Conservation (phyloP, 345 rosid genomes). For the Abelmoschus esculentus region DNA sequence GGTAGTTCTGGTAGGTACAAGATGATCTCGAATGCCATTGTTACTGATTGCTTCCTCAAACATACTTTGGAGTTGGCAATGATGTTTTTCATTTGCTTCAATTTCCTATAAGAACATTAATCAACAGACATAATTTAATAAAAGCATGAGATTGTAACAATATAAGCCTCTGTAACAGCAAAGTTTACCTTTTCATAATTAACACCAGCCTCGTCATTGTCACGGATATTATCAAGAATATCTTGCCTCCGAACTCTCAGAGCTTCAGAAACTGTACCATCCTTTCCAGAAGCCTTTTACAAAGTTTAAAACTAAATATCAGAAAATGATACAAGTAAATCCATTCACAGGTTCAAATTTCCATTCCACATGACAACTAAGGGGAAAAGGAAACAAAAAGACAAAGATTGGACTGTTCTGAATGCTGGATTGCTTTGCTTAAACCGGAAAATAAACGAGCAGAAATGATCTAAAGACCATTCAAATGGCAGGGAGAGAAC, state of each 20-base stretch:
- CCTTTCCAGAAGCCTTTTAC: conserved; percentile 52
- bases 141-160: conserved; percentile 6
- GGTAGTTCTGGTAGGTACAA: conserved; percentile 41
- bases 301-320: background rate
- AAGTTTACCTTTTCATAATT: conserved; percentile 63
- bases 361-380: background rate
- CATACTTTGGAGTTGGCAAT: conserved; percentile 71
- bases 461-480: too few relatives aligned
- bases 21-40: conserved; percentile 61
- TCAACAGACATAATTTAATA: background rate
- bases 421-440: too few relatives aligned
- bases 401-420: background rate
- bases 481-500: too few relatives aligned
- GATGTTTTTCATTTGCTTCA: conserved; percentile 73
- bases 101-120: conserved; percentile 50
- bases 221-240: conserved; percentile 93
- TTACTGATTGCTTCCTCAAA: conserved; percentile 75
- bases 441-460: too few relatives aligned
- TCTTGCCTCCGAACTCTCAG: conserved; percentile 72
- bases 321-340: conserved; percentile 5
- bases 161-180: background rate
- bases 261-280: conserved; percentile 47
- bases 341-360: background rate
- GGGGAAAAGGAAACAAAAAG: background rate
- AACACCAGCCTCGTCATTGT: conserved; percentile 86